Conservation (phyloP, 257 asterid genomes). For the Solanum sparsipilum region DNA sequence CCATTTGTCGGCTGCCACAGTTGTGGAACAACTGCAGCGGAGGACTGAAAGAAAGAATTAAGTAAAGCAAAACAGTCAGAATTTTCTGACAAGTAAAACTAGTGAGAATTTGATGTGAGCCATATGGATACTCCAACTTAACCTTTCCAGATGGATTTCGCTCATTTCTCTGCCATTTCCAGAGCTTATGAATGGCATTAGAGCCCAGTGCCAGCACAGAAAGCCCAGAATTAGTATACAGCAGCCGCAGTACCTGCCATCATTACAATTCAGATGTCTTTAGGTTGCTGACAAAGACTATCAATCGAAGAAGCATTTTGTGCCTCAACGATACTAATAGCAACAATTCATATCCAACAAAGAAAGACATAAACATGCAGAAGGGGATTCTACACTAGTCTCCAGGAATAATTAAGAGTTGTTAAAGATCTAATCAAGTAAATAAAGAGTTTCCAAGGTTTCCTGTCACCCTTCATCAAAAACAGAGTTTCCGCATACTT, state of each 20-base stretch:
- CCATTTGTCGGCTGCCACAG: slow-evolving; percentile 89
- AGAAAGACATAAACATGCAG: background rate
- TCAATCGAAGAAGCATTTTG: background rate
- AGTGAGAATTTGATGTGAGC: background rate
- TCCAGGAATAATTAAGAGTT: background rate
- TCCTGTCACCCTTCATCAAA: background rate
- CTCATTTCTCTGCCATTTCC: slow-evolving; percentile 97
- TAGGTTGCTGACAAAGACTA: background rate
- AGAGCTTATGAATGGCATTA: slow-evolving; percentile 88
- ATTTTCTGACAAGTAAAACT: background rate
- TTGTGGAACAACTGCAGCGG: slow-evolving; percentile 72
- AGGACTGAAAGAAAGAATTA: slow-evolving; percentile 39
- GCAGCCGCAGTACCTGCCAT: slow-evolving; percentile 65
- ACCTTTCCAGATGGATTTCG: slow-evolving; percentile 90
- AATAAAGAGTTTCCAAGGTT: background rate
- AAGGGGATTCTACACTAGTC: background rate
- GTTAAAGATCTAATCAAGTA: background rate
- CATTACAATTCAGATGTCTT: background rate
- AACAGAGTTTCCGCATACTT: background rate
- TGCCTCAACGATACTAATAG: background rate
- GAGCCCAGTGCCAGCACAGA: slow-evolving; percentile 77
- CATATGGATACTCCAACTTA: background rate
- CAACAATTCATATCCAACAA: background rate
- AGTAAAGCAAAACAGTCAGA: background rate
- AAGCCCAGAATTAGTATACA: slow-evolving; percentile 80